A percentile compares a stretch with the other conserved stretches of the same genome.
Evolutionary conservation across 139 green algal species (phyloP).

Genomic region (Monoraphidium neglectum): DNA sequence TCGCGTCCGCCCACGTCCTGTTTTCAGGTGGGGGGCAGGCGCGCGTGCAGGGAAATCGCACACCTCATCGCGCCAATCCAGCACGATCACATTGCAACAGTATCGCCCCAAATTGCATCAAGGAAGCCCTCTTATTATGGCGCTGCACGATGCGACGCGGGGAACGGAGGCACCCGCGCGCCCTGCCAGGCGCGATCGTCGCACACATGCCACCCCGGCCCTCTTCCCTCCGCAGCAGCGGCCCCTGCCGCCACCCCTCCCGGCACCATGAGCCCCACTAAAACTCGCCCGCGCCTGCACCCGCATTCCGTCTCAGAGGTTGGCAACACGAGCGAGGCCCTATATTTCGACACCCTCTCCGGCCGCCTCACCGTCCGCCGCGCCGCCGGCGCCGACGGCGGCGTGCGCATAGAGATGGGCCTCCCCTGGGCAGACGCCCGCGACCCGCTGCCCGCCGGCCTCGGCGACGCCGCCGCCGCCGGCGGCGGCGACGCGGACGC

Average conservation of each 20-base stretch:
- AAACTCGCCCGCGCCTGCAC: no score
- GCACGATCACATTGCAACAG: neutral
- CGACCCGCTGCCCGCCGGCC: neutral
- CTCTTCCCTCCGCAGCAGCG: no score
- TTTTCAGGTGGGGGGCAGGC: slow-evolving; percentile 29
- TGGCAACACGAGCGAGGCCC: slow-evolving; percentile 5
- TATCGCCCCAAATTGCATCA: neutral
- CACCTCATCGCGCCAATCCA: neutral
- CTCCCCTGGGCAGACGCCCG: neutral
- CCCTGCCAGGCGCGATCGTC: no score
- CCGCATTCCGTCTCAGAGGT: neutral
- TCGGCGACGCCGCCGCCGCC: neutral
- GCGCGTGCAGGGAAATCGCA: neutral
- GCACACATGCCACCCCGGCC: no score
- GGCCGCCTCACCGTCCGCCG: slow-evolving; percentile 30
- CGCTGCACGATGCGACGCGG: neutral
- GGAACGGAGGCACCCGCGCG: no score
- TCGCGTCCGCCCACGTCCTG: slow-evolving; percentile 56
- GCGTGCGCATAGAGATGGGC: slow-evolving; percentile 11
- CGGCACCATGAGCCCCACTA: no score
- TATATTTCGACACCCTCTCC: slow-evolving; percentile 41
- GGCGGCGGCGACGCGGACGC: neutral
- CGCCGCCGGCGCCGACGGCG: no score
- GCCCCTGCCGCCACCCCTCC: no score
- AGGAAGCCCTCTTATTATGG: neutral